A percentile compares a stretch with the other conserved stretches of the same genome.
These are phyloP conservation scores for Quercus lobata DNA, from an alignment of 331 rosid genomes.

Conservation along the genomic window DNA sequence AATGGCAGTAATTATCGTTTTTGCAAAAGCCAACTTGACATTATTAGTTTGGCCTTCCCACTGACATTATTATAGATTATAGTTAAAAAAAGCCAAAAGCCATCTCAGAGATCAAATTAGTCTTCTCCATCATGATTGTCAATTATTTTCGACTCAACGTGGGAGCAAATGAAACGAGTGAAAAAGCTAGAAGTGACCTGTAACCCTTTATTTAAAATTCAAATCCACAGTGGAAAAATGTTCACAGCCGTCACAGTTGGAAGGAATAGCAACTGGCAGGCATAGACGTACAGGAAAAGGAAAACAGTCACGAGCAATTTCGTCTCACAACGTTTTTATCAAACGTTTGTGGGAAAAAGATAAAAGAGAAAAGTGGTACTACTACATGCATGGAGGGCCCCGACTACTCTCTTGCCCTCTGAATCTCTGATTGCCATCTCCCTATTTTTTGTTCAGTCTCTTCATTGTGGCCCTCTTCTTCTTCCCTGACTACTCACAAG, in stretches of 20 bases:
- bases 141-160: not conserved
- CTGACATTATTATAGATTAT: not conserved
- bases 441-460: conserved; percentile 18
- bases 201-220: not conserved
- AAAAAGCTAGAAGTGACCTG: not conserved
- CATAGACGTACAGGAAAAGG: not conserved
- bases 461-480: conserved; percentile 38
- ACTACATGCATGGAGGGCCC: conserved; percentile 33
- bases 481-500: conserved; percentile 24
- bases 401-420: conserved; percentile 26
- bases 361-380: not conserved
- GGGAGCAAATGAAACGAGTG: not conserved
- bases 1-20: no score
- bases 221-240: not conserved
- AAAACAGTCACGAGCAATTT: conserved; percentile 10
- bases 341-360: not conserved
- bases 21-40: no score
- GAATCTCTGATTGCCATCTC: conserved; percentile 17
- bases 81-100: not conserved
- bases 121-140: not conserved
- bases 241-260: conserved; percentile 31
- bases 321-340: conserved; percentile 4
- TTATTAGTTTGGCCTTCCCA: no score
- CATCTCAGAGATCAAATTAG: not conserved
- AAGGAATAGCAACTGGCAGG: not conserved